phyloP scores from a whole-genome alignment of 2,329 filamentous ascomycete genomes.

The Diaporthe sp. region DNA sequence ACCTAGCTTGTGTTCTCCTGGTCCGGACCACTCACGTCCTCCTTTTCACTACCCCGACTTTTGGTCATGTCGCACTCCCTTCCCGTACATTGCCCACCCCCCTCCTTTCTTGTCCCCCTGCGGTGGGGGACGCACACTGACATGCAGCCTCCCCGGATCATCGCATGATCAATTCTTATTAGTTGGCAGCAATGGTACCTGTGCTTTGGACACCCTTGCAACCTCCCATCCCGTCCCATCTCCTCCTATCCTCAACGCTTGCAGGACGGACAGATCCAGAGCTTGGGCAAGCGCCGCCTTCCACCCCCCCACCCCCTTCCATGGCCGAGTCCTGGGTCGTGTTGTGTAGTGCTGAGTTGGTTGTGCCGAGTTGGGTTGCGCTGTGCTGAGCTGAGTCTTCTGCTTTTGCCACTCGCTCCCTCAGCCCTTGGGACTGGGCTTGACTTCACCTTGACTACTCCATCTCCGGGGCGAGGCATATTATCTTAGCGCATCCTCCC shows the following conservation, averaged over 20 bases:
- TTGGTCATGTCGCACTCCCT: constrained; percentile 29
- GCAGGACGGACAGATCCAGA: neutral
- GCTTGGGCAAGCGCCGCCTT: constrained; percentile 11
- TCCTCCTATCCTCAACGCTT: constrained; percentile 14
- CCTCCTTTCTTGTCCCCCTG: neutral
- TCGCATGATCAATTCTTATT: constrained; percentile 31
- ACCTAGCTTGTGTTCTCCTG: neutral
- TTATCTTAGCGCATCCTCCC: constrained; percentile 27
- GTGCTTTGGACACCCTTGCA: constrained; percentile 22
- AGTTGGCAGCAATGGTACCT: constrained; percentile 20
- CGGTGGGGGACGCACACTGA: constrained; percentile 26
- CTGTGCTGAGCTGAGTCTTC: constrained; percentile 13
- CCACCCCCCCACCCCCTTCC: neutral
- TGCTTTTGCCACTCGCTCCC: constrained; percentile 13
- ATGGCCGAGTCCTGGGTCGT: neutral
- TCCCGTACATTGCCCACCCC: constrained; percentile 9
- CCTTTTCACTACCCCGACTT: constrained; percentile 23
- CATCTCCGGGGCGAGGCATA: constrained; percentile 20
- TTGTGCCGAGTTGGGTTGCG: neutral
- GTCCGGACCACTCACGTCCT: constrained; percentile 27
- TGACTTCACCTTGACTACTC: neutral
- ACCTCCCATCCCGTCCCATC: constrained; percentile 11
- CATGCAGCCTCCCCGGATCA: constrained; percentile 35
- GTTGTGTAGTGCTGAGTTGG: neutral
- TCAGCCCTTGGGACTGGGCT: neutral